These are phyloP conservation scores for Sphaerulina vaccinii DNA, from an alignment of 2,329 filamentous ascomycete species.

Conservation along the genomic window DNA sequence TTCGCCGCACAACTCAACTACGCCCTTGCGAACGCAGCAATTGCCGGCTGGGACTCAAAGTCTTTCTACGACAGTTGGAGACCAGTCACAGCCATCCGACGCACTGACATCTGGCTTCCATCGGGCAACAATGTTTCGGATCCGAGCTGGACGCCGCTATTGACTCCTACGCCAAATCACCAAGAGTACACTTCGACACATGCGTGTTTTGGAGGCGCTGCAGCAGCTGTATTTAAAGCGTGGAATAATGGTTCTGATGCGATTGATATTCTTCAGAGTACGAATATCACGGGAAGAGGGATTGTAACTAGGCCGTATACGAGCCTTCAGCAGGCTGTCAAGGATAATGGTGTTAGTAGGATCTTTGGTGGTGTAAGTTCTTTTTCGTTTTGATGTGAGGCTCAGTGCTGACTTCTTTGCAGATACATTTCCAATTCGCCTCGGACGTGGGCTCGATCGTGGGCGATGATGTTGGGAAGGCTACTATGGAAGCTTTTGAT, in stretches of 20 bases:
- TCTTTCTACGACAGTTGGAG: slow-evolving; percentile 33
- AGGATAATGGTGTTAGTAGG: slow-evolving; percentile 34
- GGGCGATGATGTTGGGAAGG: slow-evolving; percentile 15
- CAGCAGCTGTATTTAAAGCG: slow-evolving; percentile 28
- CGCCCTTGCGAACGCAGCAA: slow-evolving; percentile 34
- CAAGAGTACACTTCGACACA: slow-evolving; percentile 35
- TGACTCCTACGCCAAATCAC: slow-evolving; percentile 32
- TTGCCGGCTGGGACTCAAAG: slow-evolving; percentile 33
- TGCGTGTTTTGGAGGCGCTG: slow-evolving; percentile 33
- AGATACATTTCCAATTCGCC: slow-evolving; percentile 34
- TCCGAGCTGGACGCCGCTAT: slow-evolving; percentile 30
- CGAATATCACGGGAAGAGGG: slow-evolving; percentile 32
- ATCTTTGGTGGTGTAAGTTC: slow-evolving; percentile 29
- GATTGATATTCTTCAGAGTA: slow-evolving; percentile 27
- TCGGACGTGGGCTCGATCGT: slow-evolving; percentile 28
- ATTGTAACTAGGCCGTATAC: slow-evolving; percentile 30
- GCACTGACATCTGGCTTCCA: slow-evolving; percentile 27
- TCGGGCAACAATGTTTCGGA: slow-evolving; percentile 26
- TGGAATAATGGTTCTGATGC: slow-evolving; percentile 27
- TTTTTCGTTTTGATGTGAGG: not conserved
- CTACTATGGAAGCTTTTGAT: slow-evolving; percentile 8
- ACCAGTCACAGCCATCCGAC: slow-evolving; percentile 28
- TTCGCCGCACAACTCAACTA: slow-evolving; percentile 36
- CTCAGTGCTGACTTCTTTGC: not conserved
- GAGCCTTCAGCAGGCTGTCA: slow-evolving; percentile 30